phyloP scores from a whole-genome alignment of 257 asterid genomes.

The Fraxinus quadrangulata region DNA sequence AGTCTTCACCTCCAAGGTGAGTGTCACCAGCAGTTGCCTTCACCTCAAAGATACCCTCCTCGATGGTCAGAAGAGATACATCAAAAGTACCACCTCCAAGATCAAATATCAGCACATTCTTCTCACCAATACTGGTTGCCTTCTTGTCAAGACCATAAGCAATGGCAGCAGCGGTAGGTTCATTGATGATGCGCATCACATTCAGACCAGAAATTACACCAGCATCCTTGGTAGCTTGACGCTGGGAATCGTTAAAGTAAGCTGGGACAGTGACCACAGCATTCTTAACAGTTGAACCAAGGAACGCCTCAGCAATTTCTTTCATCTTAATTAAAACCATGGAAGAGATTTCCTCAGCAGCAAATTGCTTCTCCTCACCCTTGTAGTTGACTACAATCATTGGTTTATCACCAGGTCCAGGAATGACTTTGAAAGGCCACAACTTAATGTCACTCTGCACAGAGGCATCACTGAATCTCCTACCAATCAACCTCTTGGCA shows the following conservation, averaged over 20 bases:
- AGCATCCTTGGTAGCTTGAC: background rate
- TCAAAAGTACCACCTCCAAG: too few relatives aligned
- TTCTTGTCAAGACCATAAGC: too few relatives aligned
- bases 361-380: background rate
- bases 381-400: background rate
- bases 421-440: background rate
- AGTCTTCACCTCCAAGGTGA: too few relatives aligned
- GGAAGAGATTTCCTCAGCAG: background rate
- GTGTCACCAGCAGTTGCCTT: too few relatives aligned
- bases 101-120: too few relatives aligned
- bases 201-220: background rate
- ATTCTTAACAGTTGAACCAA: background rate
- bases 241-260: background rate
- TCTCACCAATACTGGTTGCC: too few relatives aligned
- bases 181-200: background rate
- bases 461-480: background rate
- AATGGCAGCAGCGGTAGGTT: too few relatives aligned
- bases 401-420: background rate
- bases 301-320: background rate
- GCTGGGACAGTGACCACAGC: background rate
- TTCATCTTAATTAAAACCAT: background rate
- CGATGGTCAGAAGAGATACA: too few relatives aligned
- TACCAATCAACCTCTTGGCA: background rate
- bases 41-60: too few relatives aligned
- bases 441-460: constrained; percentile 1